A percentile compares a stretch with the other conserved stretches of the same genome.
Conservation (phyloP, 1,139 yeast genomes). For the Trichomonascaceae sp. region DNA sequence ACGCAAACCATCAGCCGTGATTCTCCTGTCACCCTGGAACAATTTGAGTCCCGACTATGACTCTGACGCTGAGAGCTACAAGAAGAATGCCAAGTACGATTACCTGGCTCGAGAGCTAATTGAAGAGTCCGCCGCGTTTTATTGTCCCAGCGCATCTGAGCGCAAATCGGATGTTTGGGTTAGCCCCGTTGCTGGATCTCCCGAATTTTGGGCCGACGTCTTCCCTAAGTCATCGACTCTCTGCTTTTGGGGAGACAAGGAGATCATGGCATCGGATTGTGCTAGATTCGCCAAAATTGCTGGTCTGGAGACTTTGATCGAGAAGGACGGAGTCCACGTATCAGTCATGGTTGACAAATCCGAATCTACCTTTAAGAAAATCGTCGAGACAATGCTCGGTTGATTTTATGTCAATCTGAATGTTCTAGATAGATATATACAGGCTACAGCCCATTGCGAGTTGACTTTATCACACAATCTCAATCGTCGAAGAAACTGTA, state of each 20-base stretch:
- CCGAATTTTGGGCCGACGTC: conserved; percentile 6
- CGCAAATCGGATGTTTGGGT: conserved; percentile 3
- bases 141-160: conserved; percentile 1
- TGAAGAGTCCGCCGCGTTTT: conserved; percentile 3
- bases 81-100: conserved; percentile 4
- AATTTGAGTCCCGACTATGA: conserved; percentile 4
- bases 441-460: too few relatives aligned
- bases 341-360: background rate
- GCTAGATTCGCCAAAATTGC: background rate
- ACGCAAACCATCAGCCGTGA: conserved; percentile 6
- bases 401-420: too few relatives aligned
- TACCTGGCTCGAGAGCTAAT: conserved; percentile 3
- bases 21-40: conserved; percentile 6
- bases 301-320: background rate
- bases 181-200: conserved; percentile 4
- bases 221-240: conserved; percentile 5
- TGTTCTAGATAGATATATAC: too few relatives aligned
- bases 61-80: conserved; percentile 5
- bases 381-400: too few relatives aligned
- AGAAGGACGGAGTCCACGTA: background rate
- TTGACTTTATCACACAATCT: too few relatives aligned
- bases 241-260: conserved; percentile 5
- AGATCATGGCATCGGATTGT: conserved; percentile 5
- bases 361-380: too few relatives aligned
- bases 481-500: too few relatives aligned